Conservation (phyloP, 192 early-diverging fungal species). For the Linnemannia schmuckeri region DNA sequence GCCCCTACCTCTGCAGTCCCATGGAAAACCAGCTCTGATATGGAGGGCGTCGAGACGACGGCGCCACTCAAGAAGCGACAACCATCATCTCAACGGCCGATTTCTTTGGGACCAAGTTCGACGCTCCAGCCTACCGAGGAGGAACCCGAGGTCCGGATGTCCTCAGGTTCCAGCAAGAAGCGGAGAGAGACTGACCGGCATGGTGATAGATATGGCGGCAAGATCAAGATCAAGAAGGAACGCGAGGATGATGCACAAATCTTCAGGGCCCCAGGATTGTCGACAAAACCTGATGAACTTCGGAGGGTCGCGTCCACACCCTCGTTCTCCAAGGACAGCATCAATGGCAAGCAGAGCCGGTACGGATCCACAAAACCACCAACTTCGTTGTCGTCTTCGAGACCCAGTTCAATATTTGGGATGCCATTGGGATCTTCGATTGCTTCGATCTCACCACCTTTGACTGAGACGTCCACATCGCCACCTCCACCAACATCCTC, state of each 20-base stretch:
- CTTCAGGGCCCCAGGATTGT: slow-evolving; percentile 9
- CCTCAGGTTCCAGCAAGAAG: slow-evolving; percentile 39
- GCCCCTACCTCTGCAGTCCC: not conserved
- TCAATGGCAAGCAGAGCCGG: slow-evolving; percentile 14
- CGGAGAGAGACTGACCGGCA: slow-evolving; percentile 41
- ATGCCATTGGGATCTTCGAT: slow-evolving; percentile 29
- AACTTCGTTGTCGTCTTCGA: not conserved
- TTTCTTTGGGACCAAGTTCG: slow-evolving; percentile 9
- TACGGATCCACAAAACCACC: slow-evolving; percentile 16
- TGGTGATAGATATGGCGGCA: slow-evolving; percentile 37
- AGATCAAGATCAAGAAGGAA: slow-evolving; percentile 58
- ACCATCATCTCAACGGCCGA: slow-evolving; percentile 16
- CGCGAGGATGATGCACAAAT: slow-evolving; percentile 38
- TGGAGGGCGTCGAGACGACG: not conserved
- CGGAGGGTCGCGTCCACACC: slow-evolving; percentile 40
- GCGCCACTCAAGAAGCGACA: slow-evolving; percentile 36
- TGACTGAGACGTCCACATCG: slow-evolving; percentile 47
- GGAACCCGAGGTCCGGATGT: slow-evolving; percentile 16
- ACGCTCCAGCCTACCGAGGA: slow-evolving; percentile 9
- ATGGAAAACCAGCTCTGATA: slow-evolving; percentile 18
- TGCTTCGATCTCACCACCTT: slow-evolving; percentile 47
- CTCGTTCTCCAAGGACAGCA: slow-evolving; percentile 32
- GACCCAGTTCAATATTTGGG: slow-evolving; percentile 11
- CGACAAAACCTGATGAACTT: slow-evolving; percentile 31
- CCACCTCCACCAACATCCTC: slow-evolving; percentile 36